These are phyloP conservation scores for Zygosaccharomyces rouxii DNA, from an alignment of 805 yeast species.

Conservation along the genomic window DNA sequence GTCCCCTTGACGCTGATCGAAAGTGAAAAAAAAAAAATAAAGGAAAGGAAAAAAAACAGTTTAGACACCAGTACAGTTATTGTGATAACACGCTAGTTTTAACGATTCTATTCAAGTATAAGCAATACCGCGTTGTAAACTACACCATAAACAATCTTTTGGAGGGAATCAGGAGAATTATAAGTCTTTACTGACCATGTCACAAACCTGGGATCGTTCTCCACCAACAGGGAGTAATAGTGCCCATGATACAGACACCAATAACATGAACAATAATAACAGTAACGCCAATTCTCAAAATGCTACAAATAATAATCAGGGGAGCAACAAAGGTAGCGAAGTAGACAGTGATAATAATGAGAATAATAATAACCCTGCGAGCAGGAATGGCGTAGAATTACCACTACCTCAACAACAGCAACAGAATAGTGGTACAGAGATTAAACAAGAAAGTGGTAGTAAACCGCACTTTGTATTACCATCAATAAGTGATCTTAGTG, in stretches of 20 bases:
- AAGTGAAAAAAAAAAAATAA: conserved; percentile 2
- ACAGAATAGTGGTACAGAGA: conserved; percentile 20
- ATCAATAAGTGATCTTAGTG: conserved; percentile 17
- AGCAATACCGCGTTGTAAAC: neutral
- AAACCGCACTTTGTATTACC: conserved; percentile 15
- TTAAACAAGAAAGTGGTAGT: conserved; percentile 17
- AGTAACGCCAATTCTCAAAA: neutral
- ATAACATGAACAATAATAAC: neutral
- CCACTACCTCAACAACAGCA: conserved; percentile 31
- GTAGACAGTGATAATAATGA: neutral
- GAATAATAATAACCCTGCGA: conserved; percentile 3
- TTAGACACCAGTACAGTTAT: neutral
- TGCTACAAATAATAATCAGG: neutral
- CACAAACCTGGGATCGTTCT: conserved; percentile 18
- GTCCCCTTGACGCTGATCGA: conserved; percentile 8
- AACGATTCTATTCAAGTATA: too few relatives aligned
- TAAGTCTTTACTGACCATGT: conserved; percentile 5
- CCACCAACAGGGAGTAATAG: conserved; percentile 6
- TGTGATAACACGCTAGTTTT: neutral
- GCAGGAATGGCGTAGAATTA: conserved; percentile 10
- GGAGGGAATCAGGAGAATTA: neutral
- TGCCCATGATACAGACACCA: neutral
- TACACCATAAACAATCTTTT: neutral
- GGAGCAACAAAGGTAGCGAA: neutral
- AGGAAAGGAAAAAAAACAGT: neutral